Evolutionary conservation across 768 basidiomycete genomes (phyloP).

Genomic region (Tulasnella sp.): DNA sequence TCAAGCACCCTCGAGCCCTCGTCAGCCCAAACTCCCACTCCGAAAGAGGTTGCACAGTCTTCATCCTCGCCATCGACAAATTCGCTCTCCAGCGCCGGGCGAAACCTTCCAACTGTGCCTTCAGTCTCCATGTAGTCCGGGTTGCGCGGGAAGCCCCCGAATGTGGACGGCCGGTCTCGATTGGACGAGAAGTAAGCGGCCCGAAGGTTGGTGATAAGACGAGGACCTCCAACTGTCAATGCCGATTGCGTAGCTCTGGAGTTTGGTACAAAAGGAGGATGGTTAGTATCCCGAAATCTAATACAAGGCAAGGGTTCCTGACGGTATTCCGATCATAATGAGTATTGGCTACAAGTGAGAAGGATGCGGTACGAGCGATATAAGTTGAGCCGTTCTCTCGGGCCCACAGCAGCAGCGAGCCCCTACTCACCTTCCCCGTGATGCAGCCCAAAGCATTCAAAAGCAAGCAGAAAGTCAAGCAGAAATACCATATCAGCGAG

Average conservation of each 20-base stretch:
- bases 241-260: background rate
- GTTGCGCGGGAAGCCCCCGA: no score
- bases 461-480: no score
- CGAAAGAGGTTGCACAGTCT: no score
- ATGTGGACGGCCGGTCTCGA: background rate
- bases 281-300: no score
- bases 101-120: background rate
- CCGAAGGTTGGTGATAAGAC: slow-evolving; percentile 21
- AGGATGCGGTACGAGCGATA: background rate
- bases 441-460: no score
- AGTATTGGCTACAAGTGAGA: background rate
- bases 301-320: no score
- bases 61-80: no score
- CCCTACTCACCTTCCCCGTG: background rate
- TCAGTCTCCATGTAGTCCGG: no score
- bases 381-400: background rate
- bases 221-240: background rate
- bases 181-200: background rate
- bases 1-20: background rate
- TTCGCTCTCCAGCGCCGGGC: background rate
- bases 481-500: no score
- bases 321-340: no score
- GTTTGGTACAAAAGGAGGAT: no score
- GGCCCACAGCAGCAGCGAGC: no score
- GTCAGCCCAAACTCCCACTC: background rate